Evolutionary conservation across 2,329 filamentous ascomycete species (phyloP).

Genomic region (Tolypocladium paradoxum): DNA sequence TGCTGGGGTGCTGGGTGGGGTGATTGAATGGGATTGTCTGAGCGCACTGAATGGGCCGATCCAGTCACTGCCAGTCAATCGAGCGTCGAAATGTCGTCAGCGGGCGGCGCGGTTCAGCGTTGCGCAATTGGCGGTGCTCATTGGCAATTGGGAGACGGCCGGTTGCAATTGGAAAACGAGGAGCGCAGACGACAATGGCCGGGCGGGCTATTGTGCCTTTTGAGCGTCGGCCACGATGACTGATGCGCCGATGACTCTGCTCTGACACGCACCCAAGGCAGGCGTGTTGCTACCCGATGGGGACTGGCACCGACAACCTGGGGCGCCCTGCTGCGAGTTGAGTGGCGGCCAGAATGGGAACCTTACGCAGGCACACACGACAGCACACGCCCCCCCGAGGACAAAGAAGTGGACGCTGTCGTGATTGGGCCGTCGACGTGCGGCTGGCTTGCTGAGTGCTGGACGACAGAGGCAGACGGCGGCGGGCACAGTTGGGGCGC

Average conservation of each 20-base stretch:
- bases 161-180: not conserved
- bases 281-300: constrained; percentile 10
- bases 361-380: constrained; percentile 7
- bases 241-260: constrained; percentile 1
- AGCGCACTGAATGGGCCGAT: not conserved
- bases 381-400: constrained; percentile 5
- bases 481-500: too few species aligned
- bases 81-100: constrained; percentile 4
- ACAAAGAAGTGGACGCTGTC: not conserved
- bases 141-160: not conserved
- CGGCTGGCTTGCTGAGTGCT: too few species aligned
- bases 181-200: not conserved
- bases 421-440: not conserved
- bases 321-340: not conserved
- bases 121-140: constrained; percentile 1
- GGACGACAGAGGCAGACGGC: too few species aligned
- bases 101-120: not conserved
- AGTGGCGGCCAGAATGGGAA: constrained; percentile 6
- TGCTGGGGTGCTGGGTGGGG: not conserved
- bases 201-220: not conserved
- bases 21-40: not conserved
- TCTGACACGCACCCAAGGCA: not conserved
- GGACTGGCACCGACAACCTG: not conserved
- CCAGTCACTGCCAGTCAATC: constrained; percentile 1
- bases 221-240: not conserved